phyloP scores from a whole-genome alignment of 2,329 filamentous ascomycete species.

The Helicocarpus griseus region DNA sequence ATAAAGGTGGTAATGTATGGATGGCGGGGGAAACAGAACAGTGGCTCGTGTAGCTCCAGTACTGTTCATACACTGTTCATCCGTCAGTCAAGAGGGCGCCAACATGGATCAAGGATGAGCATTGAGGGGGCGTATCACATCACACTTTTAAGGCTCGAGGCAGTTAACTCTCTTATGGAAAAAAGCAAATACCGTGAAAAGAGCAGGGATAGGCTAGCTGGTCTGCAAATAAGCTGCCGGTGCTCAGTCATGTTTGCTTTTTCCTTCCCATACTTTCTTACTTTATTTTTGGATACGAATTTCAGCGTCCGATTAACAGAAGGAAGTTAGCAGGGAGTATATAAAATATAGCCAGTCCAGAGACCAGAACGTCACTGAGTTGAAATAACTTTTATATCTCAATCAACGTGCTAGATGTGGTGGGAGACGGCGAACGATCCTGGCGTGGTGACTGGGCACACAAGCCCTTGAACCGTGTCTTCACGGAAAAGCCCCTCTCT shows the following conservation, averaged over 20 bases:
- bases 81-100: neutral
- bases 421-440: neutral
- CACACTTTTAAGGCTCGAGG: neutral
- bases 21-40: conserved; percentile 1
- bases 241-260: neutral
- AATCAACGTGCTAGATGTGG: neutral
- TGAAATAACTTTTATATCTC: too few species aligned
- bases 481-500: neutral
- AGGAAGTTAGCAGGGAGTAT: neutral
- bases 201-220: conserved; percentile 1
- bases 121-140: neutral
- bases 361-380: too few species aligned
- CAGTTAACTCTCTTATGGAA: neutral
- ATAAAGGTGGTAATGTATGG: neutral
- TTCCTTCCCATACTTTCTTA: neutral
- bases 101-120: neutral
- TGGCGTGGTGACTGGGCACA: neutral
- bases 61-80: neutral
- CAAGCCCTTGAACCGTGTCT: neutral
- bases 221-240: neutral
- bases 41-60: conserved; percentile 4
- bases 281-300: conserved; percentile 4
- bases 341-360: too few species aligned
- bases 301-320: neutral
- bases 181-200: conserved; percentile 2